Base-by-base conservation (phyloP, 108 stramenopile genomes). In the Cafeteria roenbergensis region DNA sequence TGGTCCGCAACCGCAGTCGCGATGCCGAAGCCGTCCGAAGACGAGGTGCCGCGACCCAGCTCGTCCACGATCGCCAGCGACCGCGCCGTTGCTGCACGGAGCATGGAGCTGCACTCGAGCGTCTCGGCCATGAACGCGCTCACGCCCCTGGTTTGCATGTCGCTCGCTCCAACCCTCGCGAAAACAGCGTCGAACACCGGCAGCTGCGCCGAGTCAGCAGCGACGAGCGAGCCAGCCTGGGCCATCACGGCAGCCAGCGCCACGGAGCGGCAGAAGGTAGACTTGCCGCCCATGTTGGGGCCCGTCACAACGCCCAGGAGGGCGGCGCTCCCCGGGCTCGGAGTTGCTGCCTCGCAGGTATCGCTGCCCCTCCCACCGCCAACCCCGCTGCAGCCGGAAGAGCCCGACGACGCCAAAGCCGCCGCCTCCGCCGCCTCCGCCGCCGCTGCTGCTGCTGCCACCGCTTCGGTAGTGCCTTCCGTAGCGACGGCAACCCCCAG, bases 41-140 rank as follows among this genome's bases (percentile, higher is more conserved):
- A 76, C 51, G 67, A 70, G 22, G 79, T 80, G 8, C 79, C 79
- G 1, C 79, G 42, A 0, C 79, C 79, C 24, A 80, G 55, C 63
- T 80, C 79, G 65, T 80, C 79, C 35, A 80, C 72, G 0, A 80
- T 66, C 34, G 79, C 78, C 26, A 80, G 57, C 14, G 72, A 65
- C 51, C 38, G 52, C 37, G 53, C 50, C 14, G 68, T 69, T 0
- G 66, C 75, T 20, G 22, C 36, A 14, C 24, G 26, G 21, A 80
- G 70, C 17, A 80, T 72, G 32, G 68, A 65, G 31, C 37, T 55
- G 0, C 70, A 71, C 33, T 78, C 79, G 4, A 71, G 60, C 75
- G 76, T 76, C 57, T 80, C 79, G 3, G 72, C 78, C 74, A 80
- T 72, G 57, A 80, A 80, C 9, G 78, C 75, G 1, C 77, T 78